Conservation (phyloP, 225 moss, liverwort and hornwort genomes). For the Bryum argenteum region DNA sequence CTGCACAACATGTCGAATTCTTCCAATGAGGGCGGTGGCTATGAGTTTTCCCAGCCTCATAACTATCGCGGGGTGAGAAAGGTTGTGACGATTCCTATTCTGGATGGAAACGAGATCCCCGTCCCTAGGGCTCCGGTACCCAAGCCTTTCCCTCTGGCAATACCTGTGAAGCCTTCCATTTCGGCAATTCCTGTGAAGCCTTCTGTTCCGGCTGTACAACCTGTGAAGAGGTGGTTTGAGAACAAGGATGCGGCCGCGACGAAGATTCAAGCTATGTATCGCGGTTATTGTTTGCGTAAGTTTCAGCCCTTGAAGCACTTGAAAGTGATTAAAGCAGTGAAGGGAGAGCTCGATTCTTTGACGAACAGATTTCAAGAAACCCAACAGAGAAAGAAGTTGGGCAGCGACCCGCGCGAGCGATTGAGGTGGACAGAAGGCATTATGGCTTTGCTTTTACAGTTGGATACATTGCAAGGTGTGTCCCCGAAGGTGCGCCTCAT, state of each 20-base stretch:
- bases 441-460: slow-evolving; percentile 47
- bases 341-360: slow-evolving; percentile 31
- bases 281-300: slow-evolving; percentile 46
- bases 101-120: slow-evolving; percentile 8
- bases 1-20: slow-evolving; percentile 15
- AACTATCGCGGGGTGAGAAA: neutral
- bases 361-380: slow-evolving; percentile 13
- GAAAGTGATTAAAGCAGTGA: slow-evolving; percentile 35
- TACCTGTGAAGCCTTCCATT: too few relatives aligned
- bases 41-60: slow-evolving; percentile 4
- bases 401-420: slow-evolving; percentile 42
- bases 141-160: neutral
- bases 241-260: slow-evolving; percentile 36
- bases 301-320: slow-evolving; percentile 46
- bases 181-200: neutral
- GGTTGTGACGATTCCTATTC: slow-evolving; percentile 35
- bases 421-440: slow-evolving; percentile 47
- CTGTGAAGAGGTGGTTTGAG: slow-evolving; percentile 21
- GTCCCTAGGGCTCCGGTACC: neutral
- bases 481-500: slow-evolving; percentile 36
- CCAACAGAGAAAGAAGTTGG: slow-evolving; percentile 36
- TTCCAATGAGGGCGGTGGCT: neutral
- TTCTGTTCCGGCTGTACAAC: neutral
- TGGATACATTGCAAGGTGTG: slow-evolving; percentile 59
- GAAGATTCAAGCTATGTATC: slow-evolving; percentile 48